Conservation (phyloP, 371 early-diverging fungal genomes). For the Mortierella sp. region DNA sequence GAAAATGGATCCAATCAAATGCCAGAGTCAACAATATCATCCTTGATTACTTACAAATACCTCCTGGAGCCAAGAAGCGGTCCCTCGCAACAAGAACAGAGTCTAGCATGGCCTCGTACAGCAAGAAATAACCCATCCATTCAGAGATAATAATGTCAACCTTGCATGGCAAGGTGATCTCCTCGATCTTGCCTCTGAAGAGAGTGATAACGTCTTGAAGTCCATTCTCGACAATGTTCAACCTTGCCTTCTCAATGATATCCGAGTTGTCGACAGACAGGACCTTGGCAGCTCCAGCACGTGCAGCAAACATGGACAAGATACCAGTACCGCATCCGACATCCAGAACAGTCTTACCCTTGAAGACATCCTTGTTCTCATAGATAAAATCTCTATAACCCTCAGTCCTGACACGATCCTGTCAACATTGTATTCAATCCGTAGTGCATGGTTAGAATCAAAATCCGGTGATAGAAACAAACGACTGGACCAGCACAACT, state of each 20-base stretch:
- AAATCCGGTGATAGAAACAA: background rate
- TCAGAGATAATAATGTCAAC: conserved; percentile 93
- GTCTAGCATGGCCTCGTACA: conserved; percentile 93
- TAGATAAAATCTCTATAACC: conserved; percentile 86
- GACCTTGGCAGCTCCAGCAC: conserved; percentile 80
- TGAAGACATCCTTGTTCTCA: conserved; percentile 87
- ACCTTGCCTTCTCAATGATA: conserved; percentile 86
- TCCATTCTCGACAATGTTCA: conserved; percentile 83
- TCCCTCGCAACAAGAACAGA: conserved; percentile 90
- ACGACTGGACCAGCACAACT: background rate
- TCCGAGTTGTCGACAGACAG: conserved; percentile 89
- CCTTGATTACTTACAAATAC: conserved; percentile 62
- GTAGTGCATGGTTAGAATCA: too few relatives aligned
- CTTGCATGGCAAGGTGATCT: conserved; percentile 81
- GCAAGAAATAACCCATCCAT: conserved; percentile 94
- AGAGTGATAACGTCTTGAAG: conserved; percentile 80
- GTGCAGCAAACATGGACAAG: conserved; percentile 84
- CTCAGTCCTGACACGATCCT: conserved; percentile 87
- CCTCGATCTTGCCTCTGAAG: conserved; percentile 87
- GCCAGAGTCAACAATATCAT: too few relatives aligned
- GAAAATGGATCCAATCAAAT: too few relatives aligned
- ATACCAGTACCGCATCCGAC: conserved; percentile 89
- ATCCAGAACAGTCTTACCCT: conserved; percentile 84
- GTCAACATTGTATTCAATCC: too few relatives aligned
- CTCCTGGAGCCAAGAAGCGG: conserved; percentile 78